Percentiles rank a stretch among this genome's conserved stretches.
Evolutionary conservation across 345 rosid species (phyloP).

Genomic region (Murraya koenigii): DNA sequence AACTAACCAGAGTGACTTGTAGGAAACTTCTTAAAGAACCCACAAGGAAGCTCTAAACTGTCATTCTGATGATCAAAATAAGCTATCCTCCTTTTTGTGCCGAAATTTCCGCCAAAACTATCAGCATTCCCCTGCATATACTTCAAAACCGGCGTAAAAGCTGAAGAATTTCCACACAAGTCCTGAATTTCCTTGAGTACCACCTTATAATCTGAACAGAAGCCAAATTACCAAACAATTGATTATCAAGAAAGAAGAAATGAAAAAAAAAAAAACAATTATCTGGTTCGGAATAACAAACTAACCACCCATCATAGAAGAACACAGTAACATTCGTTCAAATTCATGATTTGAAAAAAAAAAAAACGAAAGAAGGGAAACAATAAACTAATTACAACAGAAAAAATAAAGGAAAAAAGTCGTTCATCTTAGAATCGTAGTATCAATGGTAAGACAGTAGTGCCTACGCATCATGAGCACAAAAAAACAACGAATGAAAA

Average conservation of each 20-base stretch:
- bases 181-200: conserved; percentile 54
- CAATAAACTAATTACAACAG: no score
- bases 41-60: conserved; percentile 67
- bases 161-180: conserved; percentile 36
- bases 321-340: neutral
- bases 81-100: conserved; percentile 48
- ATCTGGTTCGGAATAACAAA: conserved; percentile 33
- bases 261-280: conserved; percentile 12
- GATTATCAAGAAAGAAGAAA: neutral
- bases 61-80: conserved; percentile 43
- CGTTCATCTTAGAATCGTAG: no score
- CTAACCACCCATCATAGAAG: neutral
- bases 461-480: no score
- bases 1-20: conserved; percentile 57
- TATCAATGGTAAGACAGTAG: no score
- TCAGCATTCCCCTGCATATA: conserved; percentile 45
- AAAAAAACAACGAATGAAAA: no score
- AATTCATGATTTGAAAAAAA: neutral
- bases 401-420: no score
- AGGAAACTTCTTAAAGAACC: conserved; percentile 67
- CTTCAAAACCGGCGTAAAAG: conserved; percentile 35
- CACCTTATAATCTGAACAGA: conserved; percentile 55
- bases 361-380: no score
- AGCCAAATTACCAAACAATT: neutral
- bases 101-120: conserved; percentile 68